Conservation (phyloP, 768 basidiomycete genomes). For the Suillus subaureus region DNA sequence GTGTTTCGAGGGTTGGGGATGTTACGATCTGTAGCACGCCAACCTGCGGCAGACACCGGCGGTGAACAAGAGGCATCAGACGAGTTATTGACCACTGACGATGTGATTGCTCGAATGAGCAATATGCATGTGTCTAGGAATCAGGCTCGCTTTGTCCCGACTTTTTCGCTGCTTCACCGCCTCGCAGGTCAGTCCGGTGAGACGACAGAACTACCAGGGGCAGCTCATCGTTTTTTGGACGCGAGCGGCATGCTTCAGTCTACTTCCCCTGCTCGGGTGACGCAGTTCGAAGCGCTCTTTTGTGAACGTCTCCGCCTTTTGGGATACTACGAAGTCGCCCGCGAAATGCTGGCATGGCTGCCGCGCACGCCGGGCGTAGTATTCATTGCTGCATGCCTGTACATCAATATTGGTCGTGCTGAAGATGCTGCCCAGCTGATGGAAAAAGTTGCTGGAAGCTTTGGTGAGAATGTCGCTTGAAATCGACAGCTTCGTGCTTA, state of each 20-base stretch:
- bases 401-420: constrained; percentile 62
- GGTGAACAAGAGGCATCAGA: constrained; percentile 35
- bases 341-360: constrained; percentile 73
- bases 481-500: constrained; percentile 1
- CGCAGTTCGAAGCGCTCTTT: constrained; percentile 69
- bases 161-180: constrained; percentile 63
- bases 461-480: constrained; percentile 53
- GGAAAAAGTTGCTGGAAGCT: constrained; percentile 73
- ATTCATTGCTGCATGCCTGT: constrained; percentile 72
- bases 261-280: constrained; percentile 66
- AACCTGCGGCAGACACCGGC: constrained; percentile 49
- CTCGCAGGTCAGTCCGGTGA: constrained; percentile 57
- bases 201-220: constrained; percentile 51
- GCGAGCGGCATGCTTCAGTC: constrained; percentile 67
- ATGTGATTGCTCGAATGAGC: constrained; percentile 62
- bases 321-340: constrained; percentile 61
- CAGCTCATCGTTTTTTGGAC: constrained; percentile 74
- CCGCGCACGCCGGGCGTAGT: constrained; percentile 76
- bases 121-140: constrained; percentile 71
- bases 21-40: constrained; percentile 60
- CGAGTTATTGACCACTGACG: constrained; percentile 53
- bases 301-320: constrained; percentile 68
- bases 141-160: constrained; percentile 48
- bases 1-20: constrained; percentile 80
- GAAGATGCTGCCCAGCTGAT: constrained; percentile 76